Conservation (phyloP, 805 yeast species). For the Millerago galiae region DNA sequence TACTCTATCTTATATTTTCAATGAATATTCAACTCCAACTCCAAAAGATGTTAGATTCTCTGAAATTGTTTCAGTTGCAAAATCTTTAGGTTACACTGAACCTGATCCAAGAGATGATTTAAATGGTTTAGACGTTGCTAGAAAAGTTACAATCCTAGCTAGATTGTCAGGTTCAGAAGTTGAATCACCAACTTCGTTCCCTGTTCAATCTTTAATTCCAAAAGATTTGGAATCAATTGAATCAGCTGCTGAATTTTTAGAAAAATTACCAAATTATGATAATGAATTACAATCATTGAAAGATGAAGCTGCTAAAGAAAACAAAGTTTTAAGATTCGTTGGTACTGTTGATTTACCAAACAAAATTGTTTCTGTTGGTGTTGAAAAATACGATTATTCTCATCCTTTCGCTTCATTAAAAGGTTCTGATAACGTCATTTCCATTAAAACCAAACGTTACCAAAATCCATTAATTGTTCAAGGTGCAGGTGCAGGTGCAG, state of each 20-base stretch:
- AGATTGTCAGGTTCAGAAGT: conserved; percentile 85
- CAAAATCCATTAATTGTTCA: conserved; percentile 89
- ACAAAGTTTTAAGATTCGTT: conserved; percentile 87
- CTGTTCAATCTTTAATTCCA: conserved; percentile 92
- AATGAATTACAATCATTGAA: conserved; percentile 70
- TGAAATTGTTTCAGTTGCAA: conserved; percentile 84
- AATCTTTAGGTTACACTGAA: conserved; percentile 90
- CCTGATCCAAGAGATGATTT: conserved; percentile 99
- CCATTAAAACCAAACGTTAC: conserved; percentile 88
- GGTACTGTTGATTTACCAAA: conserved; percentile 79
- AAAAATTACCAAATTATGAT: conserved; percentile 78
- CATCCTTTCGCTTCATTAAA: conserved; percentile 95
- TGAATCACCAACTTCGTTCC: conserved; percentile 85
- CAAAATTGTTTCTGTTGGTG: conserved; percentile 74
- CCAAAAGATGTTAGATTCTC: conserved; percentile 69
- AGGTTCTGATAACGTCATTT: conserved; percentile 94
- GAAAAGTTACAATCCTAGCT: conserved; percentile 94
- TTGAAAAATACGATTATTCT: conserved; percentile 76
- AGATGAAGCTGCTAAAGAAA: conserved; percentile 72
- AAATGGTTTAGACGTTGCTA: conserved; percentile 96
- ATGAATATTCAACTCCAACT: conserved; percentile 74
- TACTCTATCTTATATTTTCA: conserved; percentile 90
- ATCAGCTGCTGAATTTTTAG: conserved; percentile 73
- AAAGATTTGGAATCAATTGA: conserved; percentile 67
- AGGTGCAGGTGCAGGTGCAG: conserved; percentile 95